Evolutionary conservation across 106 monocot species (phyloP).

Genomic region (Allium cepa): DNA sequence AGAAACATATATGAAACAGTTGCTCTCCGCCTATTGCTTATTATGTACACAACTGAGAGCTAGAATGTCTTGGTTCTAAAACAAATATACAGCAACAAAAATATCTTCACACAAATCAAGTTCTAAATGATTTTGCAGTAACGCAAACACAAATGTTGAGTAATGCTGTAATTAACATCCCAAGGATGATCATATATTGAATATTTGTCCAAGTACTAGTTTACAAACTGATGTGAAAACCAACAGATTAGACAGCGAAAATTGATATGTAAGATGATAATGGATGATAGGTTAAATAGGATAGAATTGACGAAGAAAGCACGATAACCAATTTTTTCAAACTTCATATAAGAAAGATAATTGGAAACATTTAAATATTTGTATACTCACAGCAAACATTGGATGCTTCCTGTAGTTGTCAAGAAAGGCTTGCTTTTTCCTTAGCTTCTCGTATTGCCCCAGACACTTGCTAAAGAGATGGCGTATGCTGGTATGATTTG

Average conservation of each 20-base stretch:
- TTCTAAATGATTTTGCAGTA: background rate
- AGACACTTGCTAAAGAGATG: constrained; percentile 91
- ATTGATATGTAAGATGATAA: no score
- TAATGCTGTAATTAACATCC: background rate
- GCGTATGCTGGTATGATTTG: constrained; percentile 96
- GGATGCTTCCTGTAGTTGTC: constrained; percentile 96
- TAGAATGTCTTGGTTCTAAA: no score
- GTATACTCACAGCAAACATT: constrained; percentile 81
- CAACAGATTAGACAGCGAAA: background rate
- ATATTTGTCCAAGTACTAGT: no score
- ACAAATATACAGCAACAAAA: no score
- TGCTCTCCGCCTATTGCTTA: no score
- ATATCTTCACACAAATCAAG: background rate
- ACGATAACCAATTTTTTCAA: no score
- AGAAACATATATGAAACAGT: background rate
- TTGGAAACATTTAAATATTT: background rate
- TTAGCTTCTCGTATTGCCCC: constrained; percentile 85
- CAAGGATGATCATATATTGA: background rate
- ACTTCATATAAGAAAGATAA: no score
- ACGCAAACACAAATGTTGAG: background rate
- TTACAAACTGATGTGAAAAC: background rate
- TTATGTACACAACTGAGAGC: no score
- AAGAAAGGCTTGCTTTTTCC: constrained; percentile 92
- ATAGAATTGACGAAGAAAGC: no score
- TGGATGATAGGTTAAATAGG: no score